These are phyloP conservation scores for Hyaloscypha variabilis DNA, from an alignment of 495 filamentous ascomycete genomes.

Conservation along the genomic window DNA sequence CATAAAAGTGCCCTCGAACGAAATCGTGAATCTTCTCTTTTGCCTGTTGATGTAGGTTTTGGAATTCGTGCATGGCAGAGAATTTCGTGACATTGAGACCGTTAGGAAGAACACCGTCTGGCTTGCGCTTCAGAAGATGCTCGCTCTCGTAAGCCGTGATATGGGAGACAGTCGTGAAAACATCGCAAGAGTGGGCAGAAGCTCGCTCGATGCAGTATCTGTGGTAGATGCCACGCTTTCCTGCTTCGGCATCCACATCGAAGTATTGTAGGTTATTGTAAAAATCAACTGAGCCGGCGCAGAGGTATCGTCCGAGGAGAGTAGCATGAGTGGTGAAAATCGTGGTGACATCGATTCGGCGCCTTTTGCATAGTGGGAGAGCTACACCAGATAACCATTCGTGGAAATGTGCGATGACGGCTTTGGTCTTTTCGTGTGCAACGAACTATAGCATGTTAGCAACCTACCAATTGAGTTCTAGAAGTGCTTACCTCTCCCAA, in stretches of 20 bases:
- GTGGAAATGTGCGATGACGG: constrained; percentile 97
- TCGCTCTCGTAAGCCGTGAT: constrained; percentile 98
- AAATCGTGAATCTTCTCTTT: constrained; percentile 99
- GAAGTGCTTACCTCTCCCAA: constrained; percentile 78
- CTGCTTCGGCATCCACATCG: constrained; percentile 94
- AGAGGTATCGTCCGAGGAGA: constrained; percentile 91
- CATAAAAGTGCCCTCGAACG: constrained; percentile 97
- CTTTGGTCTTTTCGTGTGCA: constrained; percentile 84
- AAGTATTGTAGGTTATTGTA: constrained; percentile 99
- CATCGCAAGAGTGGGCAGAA: constrained; percentile 87
- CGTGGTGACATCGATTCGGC: constrained; percentile 94
- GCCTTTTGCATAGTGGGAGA: constrained; percentile 86
- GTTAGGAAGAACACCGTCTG: constrained; percentile 94
- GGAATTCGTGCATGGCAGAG: constrained; percentile 97
- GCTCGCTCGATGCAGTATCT: constrained; percentile 97
- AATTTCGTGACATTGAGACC: constrained; percentile 99
- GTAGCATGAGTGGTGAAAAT: constrained; percentile 99
- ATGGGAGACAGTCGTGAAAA: constrained; percentile 98
- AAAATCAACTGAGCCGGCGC: constrained; percentile 96
- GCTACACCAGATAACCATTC: constrained; percentile 99
- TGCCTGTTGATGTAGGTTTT: constrained; percentile 93
- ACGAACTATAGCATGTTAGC: constrained; percentile 66
- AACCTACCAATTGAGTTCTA: not conserved
- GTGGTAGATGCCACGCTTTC: constrained; percentile 98
- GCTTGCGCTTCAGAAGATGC: constrained; percentile 96